These are phyloP conservation scores for Coprinellus micaceus DNA, from an alignment of 768 basidiomycete genomes.

Conservation along the genomic window DNA sequence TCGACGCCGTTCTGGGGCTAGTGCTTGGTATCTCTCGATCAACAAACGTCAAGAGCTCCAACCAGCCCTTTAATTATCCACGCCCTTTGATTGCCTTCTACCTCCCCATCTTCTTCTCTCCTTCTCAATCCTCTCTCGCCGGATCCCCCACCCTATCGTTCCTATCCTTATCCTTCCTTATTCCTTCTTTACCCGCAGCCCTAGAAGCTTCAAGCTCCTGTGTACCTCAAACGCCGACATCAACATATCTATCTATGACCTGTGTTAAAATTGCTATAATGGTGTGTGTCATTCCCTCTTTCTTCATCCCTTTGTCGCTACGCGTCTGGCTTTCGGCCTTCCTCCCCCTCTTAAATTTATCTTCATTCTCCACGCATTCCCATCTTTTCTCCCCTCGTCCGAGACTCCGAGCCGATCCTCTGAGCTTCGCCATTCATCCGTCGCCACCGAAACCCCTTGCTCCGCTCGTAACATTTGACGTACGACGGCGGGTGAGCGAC, in stretches of 20 bases:
- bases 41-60: not conserved
- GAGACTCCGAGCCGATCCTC: not conserved
- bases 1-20: not conserved
- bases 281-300: conserved; percentile 24
- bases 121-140: not conserved
- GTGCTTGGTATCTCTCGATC: not conserved
- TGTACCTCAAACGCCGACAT: conserved; percentile 14
- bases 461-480: no score
- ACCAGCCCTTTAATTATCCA: not conserved
- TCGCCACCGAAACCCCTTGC: no score
- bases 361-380: not conserved
- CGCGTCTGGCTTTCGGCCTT: conserved; percentile 7
- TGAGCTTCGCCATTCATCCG: no score
- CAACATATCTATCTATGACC: conserved; percentile 23
- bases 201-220: not conserved
- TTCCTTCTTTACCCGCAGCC: not conserved
- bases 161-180: not conserved
- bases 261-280: conserved; percentile 32
- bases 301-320: not conserved
- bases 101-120: not conserved
- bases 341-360: not conserved
- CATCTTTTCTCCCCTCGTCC: not conserved
- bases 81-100: not conserved
- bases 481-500: no score
- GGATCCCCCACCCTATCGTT: not conserved